Base-by-base conservation (phyloP, 2,329 filamentous ascomycete genomes). In the Neocucurbitaria cava region DNA sequence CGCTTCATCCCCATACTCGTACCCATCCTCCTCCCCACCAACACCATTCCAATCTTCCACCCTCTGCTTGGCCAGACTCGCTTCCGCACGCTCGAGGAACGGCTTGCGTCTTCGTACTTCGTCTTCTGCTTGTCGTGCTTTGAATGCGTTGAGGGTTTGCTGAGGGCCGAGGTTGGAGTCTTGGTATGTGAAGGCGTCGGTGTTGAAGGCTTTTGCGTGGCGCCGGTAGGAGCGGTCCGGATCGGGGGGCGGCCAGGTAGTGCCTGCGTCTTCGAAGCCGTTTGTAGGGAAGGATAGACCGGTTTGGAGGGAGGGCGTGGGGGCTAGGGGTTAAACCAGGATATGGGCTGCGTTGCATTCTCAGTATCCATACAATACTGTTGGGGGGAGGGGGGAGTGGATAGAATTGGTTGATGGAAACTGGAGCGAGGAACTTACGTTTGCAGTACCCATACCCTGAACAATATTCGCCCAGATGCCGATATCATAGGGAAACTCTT, bases 401-500 rank as follows among this genome's bases (percentile, higher is more conserved):
- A n/a, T n/a, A n/a, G n/a, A n/a, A n/a, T n/a, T 46, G n/a, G n/a
- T 18, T 24, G 15, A 28, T 10, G 15, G 40, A 6, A 13, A 5
- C 5, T 15, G 36, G 17, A 23, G 51, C n/a, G 13, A 3, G 30
- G 13, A 31, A 15, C 30, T 31, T 31, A 35, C 31, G 66, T 65
- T 92, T 7, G 70, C 61, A 0, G 85, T 87, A 3, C 90, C 89
- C 89, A 95, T 93, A 15, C 87, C 89, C 69, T 91, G 87, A 15
- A 83, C 82, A 70, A 94, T 81, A 72, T 96, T 96, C 31, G 78
- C 72, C 77, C 86, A 92, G 64, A 95, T 79, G 45, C 89, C 90
- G 40, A 94, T 77, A 67, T 96, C 91, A 75, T 92, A 95, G 0
- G 91, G 91, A 64, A 92, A 95, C 73, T 94, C 89, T 65, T 93